Evolutionary conservation across 129 eudicot species (phyloP), one percentile per base, ranked within the genome.

Genomic region (Escallonia herrerae): DNA sequence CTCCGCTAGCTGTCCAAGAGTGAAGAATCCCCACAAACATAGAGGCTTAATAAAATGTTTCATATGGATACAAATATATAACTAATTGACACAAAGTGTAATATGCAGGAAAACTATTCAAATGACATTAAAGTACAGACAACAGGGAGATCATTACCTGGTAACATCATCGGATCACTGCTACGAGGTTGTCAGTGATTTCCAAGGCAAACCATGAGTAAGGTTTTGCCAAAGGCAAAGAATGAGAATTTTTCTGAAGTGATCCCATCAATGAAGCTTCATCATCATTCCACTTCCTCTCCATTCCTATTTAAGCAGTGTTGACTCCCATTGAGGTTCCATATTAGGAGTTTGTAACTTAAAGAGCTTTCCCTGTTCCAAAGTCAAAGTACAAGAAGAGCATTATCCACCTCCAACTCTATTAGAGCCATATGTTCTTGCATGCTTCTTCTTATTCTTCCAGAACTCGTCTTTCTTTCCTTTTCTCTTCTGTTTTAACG

Each of bases 391-490:
- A 58, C 14, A 46, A 63, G 13, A 1, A 58, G 5, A 11, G 5
- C 43, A 15, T 73, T 64, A 68, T 69, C 75, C 50, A 50, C 65
- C 60, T 37, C 62, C 73, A 78, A 56, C 78, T 43, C 67, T 42
- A 59, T 66, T 66, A 5, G 80, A 63, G 43, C 80, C 87, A 56
- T 73, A 41, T 65, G 41, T 58, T 62, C 83, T 67, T 47, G 83
- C 42, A 67, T 85, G 73, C 40, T 72, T 82, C 79, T 77, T 86
- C 76, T 77, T 86, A 55, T 82, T 78, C 76, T 91, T 91, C 97
- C 97, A 91, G 61, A 93, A 88, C 79, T 93, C 98, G 22, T 93
- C 95, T 68, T 93, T 93, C 81, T 93, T 88, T 49, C 85, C 78
- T 71, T 81, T 88, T 78, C 76, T 88, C 85, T 89, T 88, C 69